Evolutionary conservation across 139 green algal species (phyloP), one percentile per base, ranked within the genome.

Genomic region (Deuterostichococcus epilithicus): DNA sequence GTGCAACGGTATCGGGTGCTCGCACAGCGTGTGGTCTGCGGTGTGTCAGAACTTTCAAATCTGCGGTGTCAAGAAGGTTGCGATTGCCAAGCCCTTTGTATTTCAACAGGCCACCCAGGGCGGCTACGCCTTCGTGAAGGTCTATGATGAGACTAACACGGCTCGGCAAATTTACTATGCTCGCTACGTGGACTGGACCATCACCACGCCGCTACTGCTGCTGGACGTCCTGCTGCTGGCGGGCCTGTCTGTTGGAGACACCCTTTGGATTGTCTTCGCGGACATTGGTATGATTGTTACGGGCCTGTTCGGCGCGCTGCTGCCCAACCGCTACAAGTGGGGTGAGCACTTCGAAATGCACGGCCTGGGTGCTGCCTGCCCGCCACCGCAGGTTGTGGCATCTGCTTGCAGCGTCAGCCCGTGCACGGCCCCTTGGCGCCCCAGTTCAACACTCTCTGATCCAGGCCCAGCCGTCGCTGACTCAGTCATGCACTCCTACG

Each of bases 221-320:
- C 71, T 82, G 60, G 77, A 82, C 71, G 3, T 82, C 25, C 37
- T 82, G 0, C 33, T 82, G 15, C 4, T 82, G 60, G 72, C 71
- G 32, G 71, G 36, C 0, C 34, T 72, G 20, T 33, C 77, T 32
- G 15, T 82, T 65, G 77, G 60, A 23, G 47, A 44, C 39, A 72
- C 77, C 33, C 58, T 77, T 20, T 82, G 77, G 76, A 77, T 82
- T 18, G 47, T 82, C 22, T 42, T 67, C 25, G 71, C 71, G 26
- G 77, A 82, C 30, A 45, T 82, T 37, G 75, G 70, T 32, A 82
- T 82, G 77, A 81, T 81, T 44, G 32, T 81, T 0, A 30, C 76
- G 8, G 77, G 77, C 4, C 77, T 81, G 15, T 76, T 76, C 69
- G 77, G 70, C 26, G 77, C 70, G 25, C 23, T 81, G 8, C 42